Evolutionary conservation across 1,284 basidiomycete genomes (phyloP).

Genomic region (Fomitopsis betulina): DNA sequence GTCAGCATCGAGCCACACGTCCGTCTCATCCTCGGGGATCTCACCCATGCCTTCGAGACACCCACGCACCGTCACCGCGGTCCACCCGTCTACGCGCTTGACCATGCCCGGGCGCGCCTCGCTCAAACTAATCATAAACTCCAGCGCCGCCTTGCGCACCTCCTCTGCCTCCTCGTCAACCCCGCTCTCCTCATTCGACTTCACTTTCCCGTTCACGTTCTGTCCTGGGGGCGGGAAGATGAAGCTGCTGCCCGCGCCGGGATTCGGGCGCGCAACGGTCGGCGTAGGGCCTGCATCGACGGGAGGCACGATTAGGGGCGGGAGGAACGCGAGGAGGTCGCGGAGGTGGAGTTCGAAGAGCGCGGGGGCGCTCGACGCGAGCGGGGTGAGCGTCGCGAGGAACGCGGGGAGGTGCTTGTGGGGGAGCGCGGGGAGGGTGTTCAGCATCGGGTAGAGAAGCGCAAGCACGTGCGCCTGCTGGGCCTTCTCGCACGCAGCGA

Average conservation of each 20-base stretch:
- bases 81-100: conserved; percentile 63
- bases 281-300: conserved; percentile 72
- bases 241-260: conserved; percentile 38
- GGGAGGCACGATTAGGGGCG: conserved; percentile 55
- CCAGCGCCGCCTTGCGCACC: conserved; percentile 59
- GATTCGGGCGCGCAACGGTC: conserved; percentile 64
- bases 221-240: conserved; percentile 45
- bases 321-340: conserved; percentile 61
- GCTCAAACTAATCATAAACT: conserved; percentile 73
- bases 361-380: conserved; percentile 59
- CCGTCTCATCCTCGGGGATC: conserved; percentile 55
- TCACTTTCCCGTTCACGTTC: conserved; percentile 17
- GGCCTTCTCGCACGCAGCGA: conserved; percentile 48
- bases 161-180: conserved; percentile 50
- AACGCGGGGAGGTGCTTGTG: conserved; percentile 55
- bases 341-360: conserved; percentile 67
- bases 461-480: conserved; percentile 54
- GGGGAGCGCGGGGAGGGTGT: conserved; percentile 54
- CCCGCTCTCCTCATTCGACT: conserved; percentile 17
- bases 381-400: conserved; percentile 65
- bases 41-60: conserved; percentile 81
- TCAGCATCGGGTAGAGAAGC: conserved; percentile 63
- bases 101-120: conserved; percentile 69
- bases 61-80: conserved; percentile 58
- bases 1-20: conserved; percentile 69